These are phyloP conservation scores for Cordyceps tenuipes DNA, from an alignment of 2,329 filamentous ascomycete species.

Conservation along the genomic window DNA sequence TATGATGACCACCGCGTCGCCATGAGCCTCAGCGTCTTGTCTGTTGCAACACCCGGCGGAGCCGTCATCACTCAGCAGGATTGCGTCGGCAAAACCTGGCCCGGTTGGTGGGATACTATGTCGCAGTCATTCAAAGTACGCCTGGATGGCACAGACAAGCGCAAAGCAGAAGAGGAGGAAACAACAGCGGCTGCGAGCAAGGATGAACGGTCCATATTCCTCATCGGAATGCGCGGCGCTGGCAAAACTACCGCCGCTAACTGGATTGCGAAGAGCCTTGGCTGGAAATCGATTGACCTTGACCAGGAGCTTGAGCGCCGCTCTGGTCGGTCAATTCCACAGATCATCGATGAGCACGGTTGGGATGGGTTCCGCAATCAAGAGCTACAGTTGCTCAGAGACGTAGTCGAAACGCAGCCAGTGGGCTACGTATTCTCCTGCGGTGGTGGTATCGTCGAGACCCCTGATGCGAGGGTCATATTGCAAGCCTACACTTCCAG, in stretches of 20 bases:
- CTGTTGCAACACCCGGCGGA: conserved; percentile 59
- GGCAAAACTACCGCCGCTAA: conserved; percentile 90
- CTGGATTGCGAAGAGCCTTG: conserved; percentile 71
- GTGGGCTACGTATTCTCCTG: conserved; percentile 81
- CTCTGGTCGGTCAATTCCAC: conserved; percentile 68
- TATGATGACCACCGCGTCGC: conserved; percentile 97
- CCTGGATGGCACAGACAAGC: conserved; percentile 64
- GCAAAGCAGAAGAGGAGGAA: conserved; percentile 14
- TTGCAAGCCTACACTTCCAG: conserved; percentile 63
- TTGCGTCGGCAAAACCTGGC: conserved; percentile 96
- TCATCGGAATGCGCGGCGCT: conserved; percentile 95
- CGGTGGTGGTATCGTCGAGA: conserved; percentile 88
- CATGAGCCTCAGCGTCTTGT: conserved; percentile 94
- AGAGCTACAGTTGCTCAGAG: conserved; percentile 66
- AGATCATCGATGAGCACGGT: conserved; percentile 67
- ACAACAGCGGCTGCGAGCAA: conserved; percentile 1
- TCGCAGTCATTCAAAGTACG: conserved; percentile 67
- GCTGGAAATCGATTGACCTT: conserved; percentile 74
- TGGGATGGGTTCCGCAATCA: conserved; percentile 84
- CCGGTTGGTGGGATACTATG: conserved; percentile 93
- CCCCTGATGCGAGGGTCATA: conserved; percentile 66
- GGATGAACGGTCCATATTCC: conserved; percentile 65
- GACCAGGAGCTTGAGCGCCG: conserved; percentile 77
- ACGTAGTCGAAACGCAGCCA: conserved; percentile 65
- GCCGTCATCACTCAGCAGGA: conserved; percentile 81